Percentiles rank a stretch among this genome's conserved stretches.
Evolutionary conservation across 768 basidiomycete species (phyloP).

Genomic region (Trametes coccinea): DNA sequence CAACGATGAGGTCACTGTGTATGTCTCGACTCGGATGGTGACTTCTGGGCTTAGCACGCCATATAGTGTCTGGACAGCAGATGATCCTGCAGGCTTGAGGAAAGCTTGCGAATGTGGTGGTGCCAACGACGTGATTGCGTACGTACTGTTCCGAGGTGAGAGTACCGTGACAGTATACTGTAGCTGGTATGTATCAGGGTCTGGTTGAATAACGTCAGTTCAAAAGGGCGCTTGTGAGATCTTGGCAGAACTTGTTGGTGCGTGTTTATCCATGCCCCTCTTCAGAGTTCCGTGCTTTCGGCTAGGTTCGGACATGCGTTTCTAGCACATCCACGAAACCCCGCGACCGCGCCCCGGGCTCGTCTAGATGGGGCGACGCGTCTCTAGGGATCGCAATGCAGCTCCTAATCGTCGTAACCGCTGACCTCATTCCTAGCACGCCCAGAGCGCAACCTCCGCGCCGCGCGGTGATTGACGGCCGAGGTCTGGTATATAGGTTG

Average conservation of each 20-base stretch:
- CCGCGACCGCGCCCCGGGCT: background rate
- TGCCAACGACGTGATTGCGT: too few species aligned
- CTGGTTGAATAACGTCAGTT: too few species aligned
- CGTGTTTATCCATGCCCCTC: background rate
- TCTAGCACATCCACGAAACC: background rate
- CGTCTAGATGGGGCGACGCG: background rate
- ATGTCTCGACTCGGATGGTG: background rate
- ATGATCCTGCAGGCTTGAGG: too few species aligned
- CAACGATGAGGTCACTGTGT: background rate
- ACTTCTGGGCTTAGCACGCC: background rate
- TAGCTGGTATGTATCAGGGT: too few species aligned
- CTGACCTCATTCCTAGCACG: constrained; percentile 5
- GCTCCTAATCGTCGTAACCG: constrained; percentile 8
- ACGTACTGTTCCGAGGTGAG: too few species aligned
- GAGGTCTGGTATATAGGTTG: background rate
- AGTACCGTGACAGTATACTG: too few species aligned
- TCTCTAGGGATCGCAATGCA: background rate
- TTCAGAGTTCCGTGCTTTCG: background rate
- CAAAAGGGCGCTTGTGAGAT: background rate
- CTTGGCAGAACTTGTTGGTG: background rate
- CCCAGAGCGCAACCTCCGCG: background rate
- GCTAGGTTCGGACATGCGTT: background rate
- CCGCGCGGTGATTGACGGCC: background rate
- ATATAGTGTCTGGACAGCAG: background rate
- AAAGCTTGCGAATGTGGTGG: too few species aligned